These are phyloP conservation scores for Globisporangium viniferum DNA, from an alignment of 352 stramenopile genomes.

Conservation along the genomic window DNA sequence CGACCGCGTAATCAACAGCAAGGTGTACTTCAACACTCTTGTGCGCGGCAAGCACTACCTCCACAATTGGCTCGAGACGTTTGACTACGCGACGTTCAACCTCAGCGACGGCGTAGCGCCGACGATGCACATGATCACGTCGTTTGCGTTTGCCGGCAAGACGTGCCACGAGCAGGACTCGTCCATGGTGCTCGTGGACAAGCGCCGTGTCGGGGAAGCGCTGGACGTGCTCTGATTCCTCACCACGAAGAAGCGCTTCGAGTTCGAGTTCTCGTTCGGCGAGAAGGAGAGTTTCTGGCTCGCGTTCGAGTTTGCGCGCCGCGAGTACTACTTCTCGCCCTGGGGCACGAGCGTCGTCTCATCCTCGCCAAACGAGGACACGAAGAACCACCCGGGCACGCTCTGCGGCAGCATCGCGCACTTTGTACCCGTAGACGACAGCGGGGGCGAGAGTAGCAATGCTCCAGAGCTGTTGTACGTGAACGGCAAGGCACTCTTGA, in stretches of 20 bases:
- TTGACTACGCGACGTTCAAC: slow-evolving; percentile 49
- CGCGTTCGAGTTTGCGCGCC: slow-evolving; percentile 43
- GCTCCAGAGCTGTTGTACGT: slow-evolving; percentile 6
- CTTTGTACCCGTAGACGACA: slow-evolving; percentile 37
- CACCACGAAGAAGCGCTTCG: slow-evolving; percentile 38
- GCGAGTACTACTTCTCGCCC: slow-evolving; percentile 55
- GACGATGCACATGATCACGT: slow-evolving; percentile 39
- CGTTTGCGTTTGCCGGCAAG: slow-evolving; percentile 37
- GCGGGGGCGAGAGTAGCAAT: neutral
- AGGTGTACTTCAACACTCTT: slow-evolving; percentile 46
- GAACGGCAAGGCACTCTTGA: slow-evolving; percentile 32
- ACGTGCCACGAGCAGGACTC: slow-evolving; percentile 64
- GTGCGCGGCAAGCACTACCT: slow-evolving; percentile 42
- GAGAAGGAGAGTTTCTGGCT: slow-evolving; percentile 76
- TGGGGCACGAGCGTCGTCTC: slow-evolving; percentile 46
- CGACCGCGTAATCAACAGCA: slow-evolving; percentile 49
- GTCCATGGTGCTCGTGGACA: slow-evolving; percentile 54
- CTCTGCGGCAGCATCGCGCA: slow-evolving; percentile 57
- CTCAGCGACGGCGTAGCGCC: slow-evolving; percentile 19
- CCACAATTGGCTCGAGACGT: slow-evolving; percentile 45
- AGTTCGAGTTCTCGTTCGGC: slow-evolving; percentile 49
- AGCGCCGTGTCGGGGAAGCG: slow-evolving; percentile 29
- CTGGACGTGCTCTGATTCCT: slow-evolving; percentile 43
- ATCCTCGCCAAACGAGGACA: slow-evolving; percentile 45
- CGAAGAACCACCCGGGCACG: slow-evolving; percentile 41